Evolutionary conservation across 768 basidiomycete species (phyloP).

Genomic region (Xerocomellus intermedius): DNA sequence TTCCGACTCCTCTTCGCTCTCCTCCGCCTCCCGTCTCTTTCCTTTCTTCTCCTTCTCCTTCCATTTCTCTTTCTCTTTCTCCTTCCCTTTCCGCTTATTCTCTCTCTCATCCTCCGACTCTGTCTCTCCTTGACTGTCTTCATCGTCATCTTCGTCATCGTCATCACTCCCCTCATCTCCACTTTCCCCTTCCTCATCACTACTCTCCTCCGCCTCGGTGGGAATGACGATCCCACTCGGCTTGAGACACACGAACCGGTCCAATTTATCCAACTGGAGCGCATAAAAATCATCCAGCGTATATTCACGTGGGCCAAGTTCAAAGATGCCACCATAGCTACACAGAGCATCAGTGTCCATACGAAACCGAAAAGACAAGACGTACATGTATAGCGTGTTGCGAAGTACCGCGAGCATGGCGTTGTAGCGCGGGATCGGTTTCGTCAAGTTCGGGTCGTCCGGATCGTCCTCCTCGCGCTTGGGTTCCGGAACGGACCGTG

Average conservation of each 20-base stretch:
- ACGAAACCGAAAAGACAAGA: not conserved
- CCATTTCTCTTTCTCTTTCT: constrained; percentile 4
- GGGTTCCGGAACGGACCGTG: not conserved
- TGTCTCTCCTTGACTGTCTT: constrained; percentile 15
- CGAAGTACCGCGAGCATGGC: constrained; percentile 83
- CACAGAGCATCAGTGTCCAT: not conserved
- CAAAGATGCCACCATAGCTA: constrained; percentile 89
- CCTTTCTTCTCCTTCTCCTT: constrained; percentile 5
- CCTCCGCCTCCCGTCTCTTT: constrained; percentile 24
- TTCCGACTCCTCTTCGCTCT: constrained; percentile 31
- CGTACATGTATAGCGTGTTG: constrained; percentile 85
- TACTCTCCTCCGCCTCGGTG: constrained; percentile 60
- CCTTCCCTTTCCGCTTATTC: constrained; percentile 1
- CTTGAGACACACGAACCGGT: constrained; percentile 72
- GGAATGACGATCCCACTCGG: constrained; percentile 59
- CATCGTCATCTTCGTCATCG: constrained; percentile 47
- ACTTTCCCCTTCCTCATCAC: constrained; percentile 59
- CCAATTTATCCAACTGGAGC: constrained; percentile 82
- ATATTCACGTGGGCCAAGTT: constrained; percentile 78
- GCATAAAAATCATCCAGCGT: constrained; percentile 88
- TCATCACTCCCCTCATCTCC: constrained; percentile 59
- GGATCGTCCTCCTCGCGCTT: constrained; percentile 45
- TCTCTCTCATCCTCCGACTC: constrained; percentile 13
- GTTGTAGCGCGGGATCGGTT: constrained; percentile 77
- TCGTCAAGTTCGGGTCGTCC: constrained; percentile 63